Base-by-base conservation (phyloP, 441 rosid species). In the Hura crepitans region DNA sequence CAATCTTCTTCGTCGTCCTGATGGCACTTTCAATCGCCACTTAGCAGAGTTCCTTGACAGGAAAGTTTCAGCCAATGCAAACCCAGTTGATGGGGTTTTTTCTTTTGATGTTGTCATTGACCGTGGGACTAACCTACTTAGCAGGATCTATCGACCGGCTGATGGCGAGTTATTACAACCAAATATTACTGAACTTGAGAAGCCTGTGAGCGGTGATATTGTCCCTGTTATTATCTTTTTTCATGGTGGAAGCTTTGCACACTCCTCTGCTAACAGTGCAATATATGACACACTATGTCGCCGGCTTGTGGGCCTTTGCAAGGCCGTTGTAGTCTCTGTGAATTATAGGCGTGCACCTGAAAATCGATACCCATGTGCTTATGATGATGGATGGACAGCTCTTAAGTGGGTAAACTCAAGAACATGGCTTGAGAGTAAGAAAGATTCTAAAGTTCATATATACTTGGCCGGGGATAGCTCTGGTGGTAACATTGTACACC, bases 211-310 rank as follows among this genome's bases (percentile, higher is more conserved):
- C 73, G 45, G 81, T 0, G 86, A 89, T n/a, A 58, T 79, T 61
- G 87, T 92, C 60, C 99, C 99, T 0, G 97, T 90, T 43, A 79
- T 95, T 9, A 28, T 95, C 46, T 95, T 95, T 86, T 95, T 92
- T 79, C 99, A 95, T 31, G 99, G 99, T 7, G 99, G 99, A 54
- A 92, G 99, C 73, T 95, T 95, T 83, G 89, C 93, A n/a, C 98
- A 92, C 64, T 92, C 98, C 23, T 90, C 98, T 0, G 93, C 92
- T 30, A 90, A 87, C 57, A 90, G 93, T 50, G 91, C 97, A 1
- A 89, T 92, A 67, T 95, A 95, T 60, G 99, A 94, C 75, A 86
- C 92, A 30, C 78, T 94, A 56, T 94, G 99, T 53, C 95, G 98
- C 1, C 87, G 98, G 2, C 76, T 95, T 1, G 98, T 89, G 1